Evolutionary conservation across 495 filamentous ascomycete species (phyloP).

Genomic region (Baudoinia panamericana): DNA sequence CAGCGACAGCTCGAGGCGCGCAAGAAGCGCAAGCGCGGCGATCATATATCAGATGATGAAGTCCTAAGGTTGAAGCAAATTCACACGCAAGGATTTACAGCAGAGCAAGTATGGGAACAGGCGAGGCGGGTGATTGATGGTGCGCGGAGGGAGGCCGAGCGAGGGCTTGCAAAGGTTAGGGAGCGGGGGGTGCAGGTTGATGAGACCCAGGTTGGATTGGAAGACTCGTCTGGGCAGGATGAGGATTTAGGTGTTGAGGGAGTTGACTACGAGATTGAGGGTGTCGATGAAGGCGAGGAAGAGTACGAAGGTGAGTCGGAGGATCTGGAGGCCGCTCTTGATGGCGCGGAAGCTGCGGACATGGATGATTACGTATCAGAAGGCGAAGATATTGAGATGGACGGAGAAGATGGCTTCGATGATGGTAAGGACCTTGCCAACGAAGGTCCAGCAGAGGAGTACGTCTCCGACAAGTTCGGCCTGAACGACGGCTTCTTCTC

Average conservation of each 20-base stretch:
- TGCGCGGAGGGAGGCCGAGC: conserved; percentile 39
- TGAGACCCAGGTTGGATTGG: conserved; percentile 37
- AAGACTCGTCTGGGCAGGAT: conserved; percentile 33
- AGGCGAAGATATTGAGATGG: conserved; percentile 24
- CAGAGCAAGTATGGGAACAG: conserved; percentile 89
- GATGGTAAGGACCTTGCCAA: conserved; percentile 30
- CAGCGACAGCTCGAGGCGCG: conserved; percentile 24
- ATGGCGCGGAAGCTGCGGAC: conserved; percentile 30
- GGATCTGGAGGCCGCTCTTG: conserved; percentile 31
- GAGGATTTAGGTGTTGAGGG: conserved; percentile 39
- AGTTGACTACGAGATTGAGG: conserved; percentile 52
- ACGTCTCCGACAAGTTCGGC: conserved; percentile 45
- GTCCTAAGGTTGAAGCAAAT: conserved; percentile 59
- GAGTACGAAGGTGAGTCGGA: conserved; percentile 29
- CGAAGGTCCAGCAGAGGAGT: conserved; percentile 36
- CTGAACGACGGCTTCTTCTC: conserved; percentile 97
- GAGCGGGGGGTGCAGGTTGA: conserved; percentile 25
- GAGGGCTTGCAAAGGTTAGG: conserved; percentile 19
- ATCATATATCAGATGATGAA: conserved; percentile 30
- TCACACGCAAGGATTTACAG: conserved; percentile 75
- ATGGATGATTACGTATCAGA: conserved; percentile 33
- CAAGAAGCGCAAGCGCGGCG: conserved; percentile 39
- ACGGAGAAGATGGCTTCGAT: conserved; percentile 24
- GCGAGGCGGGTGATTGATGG: conserved; percentile 62
- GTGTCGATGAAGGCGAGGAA: conserved; percentile 31